phyloP scores from a whole-genome alignment of 768 basidiomycete genomes.

The Tulasnella sp. region DNA sequence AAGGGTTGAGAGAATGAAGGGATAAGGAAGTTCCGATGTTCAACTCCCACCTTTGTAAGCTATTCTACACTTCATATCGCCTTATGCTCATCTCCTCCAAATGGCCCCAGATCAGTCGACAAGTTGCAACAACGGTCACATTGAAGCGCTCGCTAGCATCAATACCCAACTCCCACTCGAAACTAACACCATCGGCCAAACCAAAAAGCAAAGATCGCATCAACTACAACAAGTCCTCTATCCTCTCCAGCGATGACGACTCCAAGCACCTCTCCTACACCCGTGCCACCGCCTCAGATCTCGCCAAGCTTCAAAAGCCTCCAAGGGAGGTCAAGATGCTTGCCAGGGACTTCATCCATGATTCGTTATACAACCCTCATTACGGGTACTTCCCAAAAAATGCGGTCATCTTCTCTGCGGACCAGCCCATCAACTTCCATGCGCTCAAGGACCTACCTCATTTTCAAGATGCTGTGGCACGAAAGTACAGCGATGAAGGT shows the following conservation, averaged over 20 bases:
- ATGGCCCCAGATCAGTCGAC: too few species aligned
- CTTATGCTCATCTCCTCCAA: too few species aligned
- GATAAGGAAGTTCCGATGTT: too few species aligned
- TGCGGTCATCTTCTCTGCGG: slow-evolving; percentile 74
- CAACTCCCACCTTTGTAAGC: too few species aligned
- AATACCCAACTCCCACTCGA: background rate
- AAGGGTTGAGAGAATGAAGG: too few species aligned
- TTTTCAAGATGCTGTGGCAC: slow-evolving; percentile 74
- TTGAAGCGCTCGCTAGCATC: background rate
- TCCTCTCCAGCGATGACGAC: slow-evolving; percentile 42
- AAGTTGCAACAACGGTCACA: too few species aligned
- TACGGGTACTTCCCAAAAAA: slow-evolving; percentile 96
- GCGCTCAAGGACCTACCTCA: slow-evolving; percentile 53
- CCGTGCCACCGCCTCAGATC: slow-evolving; percentile 58
- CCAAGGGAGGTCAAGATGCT: slow-evolving; percentile 86
- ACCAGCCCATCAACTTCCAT: slow-evolving; percentile 57
- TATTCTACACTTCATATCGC: too few species aligned
- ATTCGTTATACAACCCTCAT: slow-evolving; percentile 90
- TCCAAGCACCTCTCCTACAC: slow-evolving; percentile 40
- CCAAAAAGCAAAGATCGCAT: slow-evolving; percentile 43
- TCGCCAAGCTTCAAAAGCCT: slow-evolving; percentile 44
- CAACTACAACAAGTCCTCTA: slow-evolving; percentile 62
- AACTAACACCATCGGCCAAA: background rate
- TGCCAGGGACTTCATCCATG: slow-evolving; percentile 91
- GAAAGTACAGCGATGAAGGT: slow-evolving; percentile 52